Evolutionary conservation across 176 grass and related monocot species (phyloP), one percentile per base, ranked within the genome.

Genomic region (Oryza rufipogon): DNA sequence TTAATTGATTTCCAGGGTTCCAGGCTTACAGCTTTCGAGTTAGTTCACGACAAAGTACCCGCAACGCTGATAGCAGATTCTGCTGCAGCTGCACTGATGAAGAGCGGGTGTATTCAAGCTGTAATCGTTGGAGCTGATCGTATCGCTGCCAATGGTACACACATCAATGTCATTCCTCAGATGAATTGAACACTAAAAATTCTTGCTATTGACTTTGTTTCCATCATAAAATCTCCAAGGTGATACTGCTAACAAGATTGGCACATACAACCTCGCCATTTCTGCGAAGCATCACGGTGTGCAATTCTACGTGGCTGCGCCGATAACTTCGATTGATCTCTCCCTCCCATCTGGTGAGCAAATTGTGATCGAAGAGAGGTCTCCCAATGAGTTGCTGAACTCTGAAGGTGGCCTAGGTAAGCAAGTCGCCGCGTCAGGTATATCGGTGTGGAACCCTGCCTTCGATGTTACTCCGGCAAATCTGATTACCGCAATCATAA

Each of bases 211-310:
- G 6, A 82, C 60, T 72, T 0, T 84, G 8, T 61, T 76, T 41
- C 65, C 39, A n/a, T n/a, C 39, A 38, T 73, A 47, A 36, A 19
- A 72, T 76, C 76, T 81, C 17, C 75, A 98, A 98, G 96, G 96
- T 92, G 96, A 98, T 64, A 98, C 96, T 0, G 96, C 96, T 47
- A 98, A 98, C 79, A 98, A 98, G 89, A 98, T 98, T 23, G 96
- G 96, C 68, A 98, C 96, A 48, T 98, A 98, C 85, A 95, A 79
- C 78, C 91, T 95, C 14, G 88, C 93, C 19, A 82, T 95, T 74
- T 83, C 81, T n/a, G 96, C 91, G 19, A 95, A 91, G 60, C 87
- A 93, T 64, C 96, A 98, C 63, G 75, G 87, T 14, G 84, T 95
- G 58, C 91, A 93, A 69, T 98, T 95, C 60, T 98, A 95, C n/a